Evolutionary conservation across 306 rosid species (phyloP), one percentile per base, ranked within the genome.

Genomic region (Fagus sylvatica): DNA sequence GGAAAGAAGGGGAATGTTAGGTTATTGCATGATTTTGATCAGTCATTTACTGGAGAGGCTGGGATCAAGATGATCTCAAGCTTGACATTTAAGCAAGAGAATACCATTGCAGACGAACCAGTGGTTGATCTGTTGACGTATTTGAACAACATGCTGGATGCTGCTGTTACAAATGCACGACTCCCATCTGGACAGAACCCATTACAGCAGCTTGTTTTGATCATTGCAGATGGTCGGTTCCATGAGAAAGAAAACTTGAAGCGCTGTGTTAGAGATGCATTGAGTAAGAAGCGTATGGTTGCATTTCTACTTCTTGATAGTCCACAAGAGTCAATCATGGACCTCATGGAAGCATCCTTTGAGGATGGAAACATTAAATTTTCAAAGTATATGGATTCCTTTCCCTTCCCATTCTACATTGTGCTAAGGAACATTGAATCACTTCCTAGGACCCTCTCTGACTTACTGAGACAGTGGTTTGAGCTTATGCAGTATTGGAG

Each of bases 381-480:
- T 40, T 65, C 83, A 0, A 94, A 82, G 87, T 94, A 92, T 79
- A 79, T 90, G 95, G 97, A 92, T 51, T 88, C 91, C 28, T 94
- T 94, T 59, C 98, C 98, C 12, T 92, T 94, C 77, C 98, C 98
- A 2, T 92, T 74, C 81, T 94, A 92, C 71, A 85, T 90, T 48
- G 89, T 88, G 74, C 66, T 92, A 69, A 90, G 83, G 75, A 94
- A 89, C 71, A 90, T 89, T 37, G 97, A 92, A 72, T 90, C 92
- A 28, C 90, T 94, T 78, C 98, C 98, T 4, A 89, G 92, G 74
- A 94, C 95, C 46, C 95, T 92, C 39, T 93, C 97, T 46, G 89
- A 88, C 80, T 75, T 94, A 64, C 77, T 94, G 54, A 88, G 97
- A 88, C 97, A 92, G 97, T 94, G 97, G 97, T 69, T 89, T 86